phyloP scores from a whole-genome alignment of 495 filamentous ascomycete genomes.

The Jackrogersella multiformis region DNA sequence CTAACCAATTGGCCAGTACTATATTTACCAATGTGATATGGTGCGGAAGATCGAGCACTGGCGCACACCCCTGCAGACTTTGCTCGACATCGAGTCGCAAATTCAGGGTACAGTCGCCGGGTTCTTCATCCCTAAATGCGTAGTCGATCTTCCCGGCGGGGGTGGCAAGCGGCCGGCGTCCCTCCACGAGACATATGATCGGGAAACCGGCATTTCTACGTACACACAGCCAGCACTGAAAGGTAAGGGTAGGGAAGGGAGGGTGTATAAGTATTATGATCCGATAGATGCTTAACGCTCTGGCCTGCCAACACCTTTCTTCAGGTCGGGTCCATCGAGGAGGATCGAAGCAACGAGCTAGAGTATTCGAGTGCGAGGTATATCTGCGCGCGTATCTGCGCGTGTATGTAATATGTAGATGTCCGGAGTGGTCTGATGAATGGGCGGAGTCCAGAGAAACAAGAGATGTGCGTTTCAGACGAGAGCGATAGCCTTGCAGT shows the following conservation, averaged over 20 bases:
- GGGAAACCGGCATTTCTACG: slow-evolving; percentile 56
- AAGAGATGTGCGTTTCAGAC: slow-evolving; percentile 27
- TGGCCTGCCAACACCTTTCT: background rate
- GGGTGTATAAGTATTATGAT: slow-evolving; percentile 66
- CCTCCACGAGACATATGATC: slow-evolving; percentile 61
- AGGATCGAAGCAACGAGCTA: background rate
- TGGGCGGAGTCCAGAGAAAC: slow-evolving; percentile 1
- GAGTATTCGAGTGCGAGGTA: background rate
- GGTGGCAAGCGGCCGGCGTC: slow-evolving; percentile 67
- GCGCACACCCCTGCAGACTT: slow-evolving; percentile 66
- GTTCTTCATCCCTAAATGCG: slow-evolving; percentile 67
- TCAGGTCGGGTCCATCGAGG: background rate
- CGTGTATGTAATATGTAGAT: slow-evolving; percentile 5
- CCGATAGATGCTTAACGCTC: slow-evolving; percentile 47
- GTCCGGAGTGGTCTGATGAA: slow-evolving; percentile 14
- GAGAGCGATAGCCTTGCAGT: slow-evolving; percentile 18
- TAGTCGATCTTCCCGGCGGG: slow-evolving; percentile 68
- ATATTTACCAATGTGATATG: slow-evolving; percentile 69
- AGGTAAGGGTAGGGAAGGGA: slow-evolving; percentile 54
- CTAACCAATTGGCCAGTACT: slow-evolving; percentile 55
- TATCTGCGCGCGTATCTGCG: no score
- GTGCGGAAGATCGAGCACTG: slow-evolving; percentile 65
- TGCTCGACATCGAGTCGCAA: slow-evolving; percentile 61
- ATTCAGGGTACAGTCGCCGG: slow-evolving; percentile 67
- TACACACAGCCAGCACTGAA: slow-evolving; percentile 64